Conservation (phyloP, 257 asterid species). For the Solanum gracilifrons region DNA sequence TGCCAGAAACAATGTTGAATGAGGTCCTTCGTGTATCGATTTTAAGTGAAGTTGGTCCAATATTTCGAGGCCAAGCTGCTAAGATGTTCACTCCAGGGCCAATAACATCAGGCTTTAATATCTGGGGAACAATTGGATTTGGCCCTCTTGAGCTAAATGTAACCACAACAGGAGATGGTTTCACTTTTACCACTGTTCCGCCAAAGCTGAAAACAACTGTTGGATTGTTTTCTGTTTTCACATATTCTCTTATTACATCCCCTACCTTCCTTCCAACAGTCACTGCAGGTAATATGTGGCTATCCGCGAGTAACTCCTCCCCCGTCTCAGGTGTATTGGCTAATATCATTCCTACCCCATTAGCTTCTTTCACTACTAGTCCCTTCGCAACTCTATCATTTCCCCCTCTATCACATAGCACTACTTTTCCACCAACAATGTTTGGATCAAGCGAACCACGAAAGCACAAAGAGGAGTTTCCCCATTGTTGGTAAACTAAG, state of each 20-base stretch:
- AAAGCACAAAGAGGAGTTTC: neutral
- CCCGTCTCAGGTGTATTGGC: neutral
- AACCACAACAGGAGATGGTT: constrained; percentile 1
- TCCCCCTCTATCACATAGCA: constrained; percentile 4
- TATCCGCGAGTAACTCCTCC: constrained; percentile 1
- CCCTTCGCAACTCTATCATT: constrained; percentile 4
- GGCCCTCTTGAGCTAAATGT: constrained; percentile 1
- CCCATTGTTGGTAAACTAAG: constrained; percentile 7
- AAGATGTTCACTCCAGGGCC: neutral
- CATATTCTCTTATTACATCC: neutral
- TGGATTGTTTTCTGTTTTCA: neutral
- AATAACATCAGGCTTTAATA: neutral
- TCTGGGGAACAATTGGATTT: neutral
- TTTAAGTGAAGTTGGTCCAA: neutral
- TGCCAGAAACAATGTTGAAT: constrained; percentile 12
- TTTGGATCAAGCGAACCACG: neutral
- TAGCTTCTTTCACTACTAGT: neutral
- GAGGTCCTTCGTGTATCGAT: neutral
- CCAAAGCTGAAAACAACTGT: neutral
- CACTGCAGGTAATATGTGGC: constrained; percentile 5
- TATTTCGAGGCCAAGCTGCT: neutral
- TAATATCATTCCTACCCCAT: constrained; percentile 6
- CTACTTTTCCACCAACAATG: constrained; percentile 1
- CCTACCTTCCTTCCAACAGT: constrained; percentile 3
- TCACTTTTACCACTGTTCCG: neutral